Evolutionary conservation across 2,329 filamentous ascomycete species (phyloP), one percentile per base, ranked within the genome.

Genomic region (Xylariaceae sp.): DNA sequence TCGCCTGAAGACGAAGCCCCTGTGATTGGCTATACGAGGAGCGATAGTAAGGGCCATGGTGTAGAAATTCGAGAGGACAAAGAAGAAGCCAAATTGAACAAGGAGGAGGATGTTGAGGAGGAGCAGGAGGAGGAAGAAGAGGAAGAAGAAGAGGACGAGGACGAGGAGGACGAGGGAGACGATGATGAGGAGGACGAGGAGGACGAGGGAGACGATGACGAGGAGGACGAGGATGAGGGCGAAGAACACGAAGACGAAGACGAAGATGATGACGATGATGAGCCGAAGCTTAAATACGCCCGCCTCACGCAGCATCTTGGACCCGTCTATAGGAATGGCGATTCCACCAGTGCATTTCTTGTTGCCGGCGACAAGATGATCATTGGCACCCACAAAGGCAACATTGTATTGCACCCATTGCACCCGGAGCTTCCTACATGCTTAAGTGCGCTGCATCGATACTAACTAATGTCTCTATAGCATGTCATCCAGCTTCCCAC

Each of bases 341-440:
- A 98, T 73, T 87, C 88, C 52, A 96, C 90, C 17, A 96, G 89
- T 63, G 72, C 86, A 7, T 95, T 95, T 60, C 67, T 94, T 34
- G 87, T 94, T 34, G 85, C 85, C 28, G 90, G 90, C 36, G 90
- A 98, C 70, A 97, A 97, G 69, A 94, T 97, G 90, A 83, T 96
- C 47, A 72, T 94, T 52, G 92, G 90, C 50, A 96, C 92, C 21
- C 90, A 98, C 62, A 95, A 94, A 66, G 92, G 92, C 54, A 95
- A 92, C 56, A 90, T 97, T 55, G 88, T 94, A 73, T 70, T 83
- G 67, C 27, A 21, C 34, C 24, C 21, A 11, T 11, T 11, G n/a
- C n/a, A 7, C 21, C 23, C 23, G 50, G 59, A 33, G 53, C 13
- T 13, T 14, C 13, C 30, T 31, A 36, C 23, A 9, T 18, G 28